A percentile compares a stretch with the other conserved stretches of the same genome.
These are phyloP conservation scores for Monilinia vaccinii-corymbosi DNA, from an alignment of 2,329 filamentous ascomycete genomes.

Conservation along the genomic window DNA sequence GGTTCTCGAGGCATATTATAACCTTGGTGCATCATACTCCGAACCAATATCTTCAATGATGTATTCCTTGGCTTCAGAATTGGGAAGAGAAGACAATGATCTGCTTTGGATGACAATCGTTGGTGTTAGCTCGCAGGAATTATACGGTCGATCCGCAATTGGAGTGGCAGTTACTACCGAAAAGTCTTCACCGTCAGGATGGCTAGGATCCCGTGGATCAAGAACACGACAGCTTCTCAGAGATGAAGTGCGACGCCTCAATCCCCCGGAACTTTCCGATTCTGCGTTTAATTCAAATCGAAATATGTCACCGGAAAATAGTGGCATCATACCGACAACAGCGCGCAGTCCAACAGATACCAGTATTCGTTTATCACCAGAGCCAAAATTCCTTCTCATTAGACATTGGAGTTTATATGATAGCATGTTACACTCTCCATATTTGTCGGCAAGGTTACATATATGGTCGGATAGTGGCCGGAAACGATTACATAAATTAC, in stretches of 20 bases:
- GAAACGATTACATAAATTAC: constrained; percentile 82
- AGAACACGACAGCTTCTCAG: constrained; percentile 77
- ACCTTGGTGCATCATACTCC: constrained; percentile 79
- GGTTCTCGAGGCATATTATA: constrained; percentile 74
- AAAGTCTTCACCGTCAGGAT: constrained; percentile 53
- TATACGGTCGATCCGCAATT: constrained; percentile 78
- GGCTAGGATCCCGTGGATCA: constrained; percentile 74
- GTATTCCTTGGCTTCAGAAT: constrained; percentile 88
- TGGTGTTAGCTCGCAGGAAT: constrained; percentile 85
- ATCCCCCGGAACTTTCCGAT: constrained; percentile 61
- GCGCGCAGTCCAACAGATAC: constrained; percentile 84
- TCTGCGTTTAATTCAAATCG: constrained; percentile 49
- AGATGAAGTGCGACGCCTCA: constrained; percentile 89
- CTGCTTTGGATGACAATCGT: constrained; percentile 92
- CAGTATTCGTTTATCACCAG: constrained; percentile 83
- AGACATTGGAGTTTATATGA: constrained; percentile 97
- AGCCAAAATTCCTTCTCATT: constrained; percentile 86
- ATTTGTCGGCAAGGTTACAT: constrained; percentile 82
- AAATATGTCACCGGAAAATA: constrained; percentile 53
- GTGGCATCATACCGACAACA: constrained; percentile 80
- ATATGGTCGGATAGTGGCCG: constrained; percentile 89
- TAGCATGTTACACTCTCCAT: constrained; percentile 95
- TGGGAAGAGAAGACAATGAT: constrained; percentile 94
- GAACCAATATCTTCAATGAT: constrained; percentile 92
- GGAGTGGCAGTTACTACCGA: constrained; percentile 59